Percentiles rank a stretch among this genome's conserved stretches.
Conservation (phyloP, 306 rosid genomes). For the Trichosanthes truncata region DNA sequence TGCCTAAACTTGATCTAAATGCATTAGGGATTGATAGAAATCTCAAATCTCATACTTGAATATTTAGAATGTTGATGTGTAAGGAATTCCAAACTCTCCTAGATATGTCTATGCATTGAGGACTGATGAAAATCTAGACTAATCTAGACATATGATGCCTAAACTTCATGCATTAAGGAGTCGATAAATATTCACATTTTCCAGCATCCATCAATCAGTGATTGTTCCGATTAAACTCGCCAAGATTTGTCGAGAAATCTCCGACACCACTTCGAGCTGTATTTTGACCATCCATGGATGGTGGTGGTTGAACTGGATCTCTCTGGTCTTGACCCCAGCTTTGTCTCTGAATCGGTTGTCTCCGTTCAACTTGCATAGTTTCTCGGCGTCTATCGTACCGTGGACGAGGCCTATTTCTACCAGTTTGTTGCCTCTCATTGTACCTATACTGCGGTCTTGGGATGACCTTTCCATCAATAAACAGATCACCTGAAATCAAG, state of each 20-base stretch:
- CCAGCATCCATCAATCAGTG: slow-evolving; percentile 2
- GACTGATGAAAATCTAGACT: neutral
- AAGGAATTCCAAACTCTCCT: neutral
- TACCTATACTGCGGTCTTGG: slow-evolving; percentile 82
- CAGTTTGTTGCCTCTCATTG: slow-evolving; percentile 36
- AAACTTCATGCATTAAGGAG: neutral
- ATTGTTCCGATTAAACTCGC: slow-evolving; percentile 10
- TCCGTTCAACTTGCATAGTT: slow-evolving; percentile 57
- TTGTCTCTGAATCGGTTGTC: slow-evolving; percentile 34
- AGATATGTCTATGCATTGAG: neutral
- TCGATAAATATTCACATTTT: neutral
- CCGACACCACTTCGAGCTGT: slow-evolving; percentile 15
- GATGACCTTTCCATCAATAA: slow-evolving; percentile 73
- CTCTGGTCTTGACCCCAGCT: slow-evolving; percentile 35
- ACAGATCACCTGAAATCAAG: slow-evolving; percentile 58
- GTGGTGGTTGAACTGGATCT: slow-evolving; percentile 27
- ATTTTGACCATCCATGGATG: slow-evolving; percentile 22
- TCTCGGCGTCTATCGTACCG: slow-evolving; percentile 61
- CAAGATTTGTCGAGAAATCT: neutral
- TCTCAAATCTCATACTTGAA: neutral
- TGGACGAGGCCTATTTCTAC: slow-evolving; percentile 66
- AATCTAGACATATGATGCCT: neutral
- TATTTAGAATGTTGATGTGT: neutral
- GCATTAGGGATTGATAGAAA: neutral
- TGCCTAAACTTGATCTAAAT: neutral